Base-by-base conservation (phyloP, 192 early-diverging fungal species). In the Entomortierella chlamydospora region DNA sequence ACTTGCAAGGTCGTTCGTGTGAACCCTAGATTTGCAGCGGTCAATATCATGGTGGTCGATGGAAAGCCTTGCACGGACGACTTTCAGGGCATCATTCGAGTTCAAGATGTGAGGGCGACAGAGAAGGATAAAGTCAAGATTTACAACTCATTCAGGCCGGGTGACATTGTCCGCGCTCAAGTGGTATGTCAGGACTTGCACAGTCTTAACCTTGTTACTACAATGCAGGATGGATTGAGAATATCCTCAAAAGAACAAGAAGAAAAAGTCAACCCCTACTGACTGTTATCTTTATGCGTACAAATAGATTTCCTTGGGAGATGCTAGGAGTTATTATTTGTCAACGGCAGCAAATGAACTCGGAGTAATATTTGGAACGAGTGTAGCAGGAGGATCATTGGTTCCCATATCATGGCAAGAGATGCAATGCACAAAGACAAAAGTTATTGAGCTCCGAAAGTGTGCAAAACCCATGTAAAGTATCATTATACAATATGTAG, bases 391-490 rank as follows among this genome's bases (percentile, higher is more conserved):
- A 73, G 82, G 72, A 56, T 83, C 95, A 1, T 93, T 98, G 94
- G 86, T 98, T 33, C 98, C 98, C 6, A 89, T 98, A 37, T 96
- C 95, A 45, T 99, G 98, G 98, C 93, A 98, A 81, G 89, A 98
- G 66, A 99, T 99, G 98, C 91, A 98, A 56, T 97, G 97, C 73
- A 93, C 98, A 20, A 94, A 93, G 74, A 97, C 97, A 3, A 88
- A 90, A 50, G 77, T 81, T 0, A 84, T 96, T 29, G 98, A 98
- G 66, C 90, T 89, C 65, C 86, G 98, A 61, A 99, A 99, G 83
- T 99, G 97, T 66, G 97, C 97, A 20, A 99, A 98, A 82, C 93
- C 95, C 1, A 84, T 89, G 45, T 90, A 85, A 59, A 57, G n/a
- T 56, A 30, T n/a, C n/a, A n/a, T n/a, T n/a, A n/a, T n/a, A n/a